Evolutionary conservation across 306 rosid genomes (phyloP), one percentile per base, ranked within the genome.

Genomic region (Sicyos baderoa): DNA sequence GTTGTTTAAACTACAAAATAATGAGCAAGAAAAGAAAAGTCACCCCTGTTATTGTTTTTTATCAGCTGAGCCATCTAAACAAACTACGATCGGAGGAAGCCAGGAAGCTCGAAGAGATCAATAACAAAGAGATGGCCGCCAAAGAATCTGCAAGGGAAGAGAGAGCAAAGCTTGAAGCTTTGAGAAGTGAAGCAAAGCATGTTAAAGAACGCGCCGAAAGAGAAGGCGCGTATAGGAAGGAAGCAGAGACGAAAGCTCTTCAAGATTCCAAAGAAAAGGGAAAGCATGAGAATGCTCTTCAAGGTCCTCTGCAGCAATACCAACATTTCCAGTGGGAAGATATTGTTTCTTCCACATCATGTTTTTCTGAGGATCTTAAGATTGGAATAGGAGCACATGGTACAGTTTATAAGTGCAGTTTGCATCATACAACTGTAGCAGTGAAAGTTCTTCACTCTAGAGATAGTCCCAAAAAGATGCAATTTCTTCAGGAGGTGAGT

Each of bases 381-480:
- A 85, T 94, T 57, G 99, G 99, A 74, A 79, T 75, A 80, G 99
- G 99, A 52, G 97, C 97, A 1, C 83, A 87, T 71, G 99, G 95
- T 78, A 74, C 73, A 14, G 87, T 94, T 18, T 94, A 90, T 60
- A 88, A 80, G 83, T 83, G 99, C 79, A 85, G 15, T 77, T 80
- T 94, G 84, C 84, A 86, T 83, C 90, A 94, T 71, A 90, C 97
- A 73, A 80, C 84, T 75, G 96, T 82, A 40, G 99, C 95, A n/a
- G 99, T 90, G 63, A 94, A 94, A 84, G 89, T 86, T 82, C 95
- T 88, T 37, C 86, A 77, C 74, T 76, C 97, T 59, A 70, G 72
- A 56, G 96, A 79, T 63, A 79, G 59, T 79, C 79, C 67, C 68
- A 66, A 82, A 57, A 83, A 25, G 74, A 85, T 75, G 78, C 97